A percentile compares a stretch with the other conserved stretches of the same genome.
Evolutionary conservation across 495 filamentous ascomycete species (phyloP).

Genomic region (Trichoderma reesei): DNA sequence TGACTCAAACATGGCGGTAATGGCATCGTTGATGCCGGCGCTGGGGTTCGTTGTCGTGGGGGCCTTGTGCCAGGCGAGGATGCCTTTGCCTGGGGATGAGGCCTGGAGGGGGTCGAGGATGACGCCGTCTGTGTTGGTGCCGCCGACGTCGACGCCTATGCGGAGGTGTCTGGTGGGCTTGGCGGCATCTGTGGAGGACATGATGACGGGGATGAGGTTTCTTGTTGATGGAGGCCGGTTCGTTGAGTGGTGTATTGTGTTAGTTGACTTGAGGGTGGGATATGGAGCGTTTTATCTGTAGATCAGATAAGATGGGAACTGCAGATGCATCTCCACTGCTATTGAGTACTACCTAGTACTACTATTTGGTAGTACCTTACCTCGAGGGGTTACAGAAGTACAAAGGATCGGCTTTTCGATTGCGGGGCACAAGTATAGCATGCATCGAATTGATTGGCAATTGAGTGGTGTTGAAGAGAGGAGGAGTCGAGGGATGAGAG

Average conservation of each 20-base stretch:
- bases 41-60: conserved; percentile 49
- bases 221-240: not conserved
- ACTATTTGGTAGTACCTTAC: no score
- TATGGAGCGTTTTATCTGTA: not conserved
- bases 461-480: no score
- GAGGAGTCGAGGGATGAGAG: no score
- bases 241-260: not conserved
- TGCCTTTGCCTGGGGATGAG: conserved; percentile 29
- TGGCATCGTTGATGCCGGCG: conserved; percentile 41
- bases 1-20: conserved; percentile 36
- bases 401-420: no score
- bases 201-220: not conserved
- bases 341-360: no score
- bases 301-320: conserved; percentile 3
- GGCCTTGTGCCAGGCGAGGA: conserved; percentile 46
- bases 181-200: not conserved
- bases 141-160: conserved; percentile 40
- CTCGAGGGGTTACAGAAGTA: no score
- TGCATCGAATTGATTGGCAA: no score
- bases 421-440: no score
- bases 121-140: conserved; percentile 55
- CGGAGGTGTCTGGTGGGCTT: conserved; percentile 19
- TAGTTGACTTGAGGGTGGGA: not conserved
- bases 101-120: conserved; percentile 40
- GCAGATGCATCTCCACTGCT: not conserved